phyloP scores from a whole-genome alignment of 768 basidiomycete genomes.

The Collybia nuda region DNA sequence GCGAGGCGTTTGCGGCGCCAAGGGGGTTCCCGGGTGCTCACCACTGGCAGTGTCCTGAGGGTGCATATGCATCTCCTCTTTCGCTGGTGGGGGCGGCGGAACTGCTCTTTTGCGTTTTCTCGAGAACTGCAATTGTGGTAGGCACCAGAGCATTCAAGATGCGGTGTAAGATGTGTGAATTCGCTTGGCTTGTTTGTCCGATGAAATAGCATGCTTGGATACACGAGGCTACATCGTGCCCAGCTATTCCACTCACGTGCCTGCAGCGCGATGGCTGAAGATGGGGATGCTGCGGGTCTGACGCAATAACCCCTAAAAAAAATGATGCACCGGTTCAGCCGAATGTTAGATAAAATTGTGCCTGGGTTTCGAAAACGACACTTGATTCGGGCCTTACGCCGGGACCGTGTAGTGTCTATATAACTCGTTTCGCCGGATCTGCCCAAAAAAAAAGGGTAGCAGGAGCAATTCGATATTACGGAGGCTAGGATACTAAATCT shows the following conservation, averaged over 20 bases:
- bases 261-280: constrained; percentile 1
- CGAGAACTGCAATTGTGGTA: constrained; percentile 21
- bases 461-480: no score
- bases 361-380: background rate
- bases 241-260: constrained; percentile 26
- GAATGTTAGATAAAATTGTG: background rate
- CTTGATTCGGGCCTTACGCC: no score
- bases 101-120: constrained; percentile 5
- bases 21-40: background rate
- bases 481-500: background rate
- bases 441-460: no score
- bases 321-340: background rate
- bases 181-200: constrained; percentile 5
- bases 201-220: constrained; percentile 17
- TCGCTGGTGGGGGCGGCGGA: constrained; percentile 2
- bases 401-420: no score
- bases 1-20: background rate
- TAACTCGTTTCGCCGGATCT: no score
- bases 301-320: background rate
- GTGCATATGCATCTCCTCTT: constrained; percentile 13
- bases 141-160: constrained; percentile 30
- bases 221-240: constrained; percentile 44
- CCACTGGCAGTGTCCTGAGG: constrained; percentile 14
- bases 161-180: constrained; percentile 18
- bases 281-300: background rate